Percentiles rank a stretch among this genome's conserved stretches.
These are phyloP conservation scores for Erysimum cheiri DNA, from an alignment of 441 rosid genomes.

Conservation along the genomic window DNA sequence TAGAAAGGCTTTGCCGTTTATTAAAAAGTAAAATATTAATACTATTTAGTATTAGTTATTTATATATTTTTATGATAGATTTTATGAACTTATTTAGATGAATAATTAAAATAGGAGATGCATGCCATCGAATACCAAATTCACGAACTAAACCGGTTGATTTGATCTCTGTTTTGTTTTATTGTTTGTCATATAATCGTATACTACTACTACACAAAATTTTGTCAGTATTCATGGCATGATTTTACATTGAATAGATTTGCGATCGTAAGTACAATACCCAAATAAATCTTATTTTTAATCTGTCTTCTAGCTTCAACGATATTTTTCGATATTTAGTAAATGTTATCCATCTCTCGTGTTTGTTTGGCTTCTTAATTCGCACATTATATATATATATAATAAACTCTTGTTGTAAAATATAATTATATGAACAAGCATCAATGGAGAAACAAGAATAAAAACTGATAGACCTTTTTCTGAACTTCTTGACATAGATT, in stretches of 20 bases:
- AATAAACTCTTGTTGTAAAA: no score
- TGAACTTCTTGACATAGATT: no score
- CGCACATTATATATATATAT: no score
- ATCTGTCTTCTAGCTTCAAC: conserved; percentile 1
- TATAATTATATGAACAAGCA: no score
- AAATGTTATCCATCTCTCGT: conserved; percentile 21
- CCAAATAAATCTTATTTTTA: conserved; percentile 1
- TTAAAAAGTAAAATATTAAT: no score
- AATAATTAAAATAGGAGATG: no score
- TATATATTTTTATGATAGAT: no score
- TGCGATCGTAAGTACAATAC: background rate
- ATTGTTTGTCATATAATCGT: background rate
- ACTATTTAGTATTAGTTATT: no score
- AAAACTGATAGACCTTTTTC: no score
- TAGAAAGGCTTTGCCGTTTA: no score
- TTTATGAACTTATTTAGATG: no score
- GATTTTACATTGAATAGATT: conserved; percentile 12
- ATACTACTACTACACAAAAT: background rate
- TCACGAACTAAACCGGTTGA: background rate
- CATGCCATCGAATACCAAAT: background rate
- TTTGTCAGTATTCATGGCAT: background rate
- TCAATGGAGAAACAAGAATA: no score
- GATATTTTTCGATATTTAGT: conserved; percentile 9
- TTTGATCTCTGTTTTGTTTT: background rate
- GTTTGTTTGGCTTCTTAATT: background rate